Percentiles rank a stretch among this genome's conserved stretches.
phyloP scores from a whole-genome alignment of 306 rosid species.

The Cyamopsis tetragonoloba region DNA sequence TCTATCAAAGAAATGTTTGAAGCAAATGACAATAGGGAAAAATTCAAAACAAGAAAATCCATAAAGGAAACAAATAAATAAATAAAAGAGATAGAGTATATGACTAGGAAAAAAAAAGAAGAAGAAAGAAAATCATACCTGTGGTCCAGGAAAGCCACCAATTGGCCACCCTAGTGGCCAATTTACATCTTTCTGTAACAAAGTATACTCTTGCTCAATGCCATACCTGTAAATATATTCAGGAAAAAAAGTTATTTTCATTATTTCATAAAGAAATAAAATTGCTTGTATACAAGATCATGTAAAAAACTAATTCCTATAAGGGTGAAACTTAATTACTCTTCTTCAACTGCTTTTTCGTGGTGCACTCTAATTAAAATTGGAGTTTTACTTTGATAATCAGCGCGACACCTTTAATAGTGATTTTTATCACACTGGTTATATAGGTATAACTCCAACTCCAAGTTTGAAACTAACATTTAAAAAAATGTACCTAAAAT shows the following conservation, averaged over 20 bases:
- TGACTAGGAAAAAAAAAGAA: not conserved
- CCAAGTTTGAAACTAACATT: too few relatives aligned
- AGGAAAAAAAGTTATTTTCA: not conserved
- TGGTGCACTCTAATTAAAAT: too few relatives aligned
- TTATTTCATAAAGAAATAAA: not conserved
- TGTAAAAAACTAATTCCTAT: not conserved
- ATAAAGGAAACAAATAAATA: not conserved
- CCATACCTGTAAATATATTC: slow-evolving; percentile 48
- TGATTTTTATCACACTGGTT: too few relatives aligned
- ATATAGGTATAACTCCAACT: too few relatives aligned
- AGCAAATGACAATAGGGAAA: not conserved
- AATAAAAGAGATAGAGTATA: not conserved
- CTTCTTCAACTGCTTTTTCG: too few relatives aligned
- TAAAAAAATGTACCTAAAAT: too few relatives aligned
- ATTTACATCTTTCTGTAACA: slow-evolving; percentile 48
- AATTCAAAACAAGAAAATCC: not conserved
- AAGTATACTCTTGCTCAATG: slow-evolving; percentile 62
- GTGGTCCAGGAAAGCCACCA: slow-evolving; percentile 67
- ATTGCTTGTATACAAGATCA: not conserved
- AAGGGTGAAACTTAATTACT: too few relatives aligned
- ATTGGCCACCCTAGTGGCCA: slow-evolving; percentile 75
- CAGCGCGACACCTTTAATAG: too few relatives aligned
- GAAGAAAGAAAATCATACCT: slow-evolving; percentile 20
- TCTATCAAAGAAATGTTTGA: not conserved
- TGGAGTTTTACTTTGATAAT: too few relatives aligned